Conservation (phyloP, 306 rosid species). For the Erythrophleum fordii region DNA sequence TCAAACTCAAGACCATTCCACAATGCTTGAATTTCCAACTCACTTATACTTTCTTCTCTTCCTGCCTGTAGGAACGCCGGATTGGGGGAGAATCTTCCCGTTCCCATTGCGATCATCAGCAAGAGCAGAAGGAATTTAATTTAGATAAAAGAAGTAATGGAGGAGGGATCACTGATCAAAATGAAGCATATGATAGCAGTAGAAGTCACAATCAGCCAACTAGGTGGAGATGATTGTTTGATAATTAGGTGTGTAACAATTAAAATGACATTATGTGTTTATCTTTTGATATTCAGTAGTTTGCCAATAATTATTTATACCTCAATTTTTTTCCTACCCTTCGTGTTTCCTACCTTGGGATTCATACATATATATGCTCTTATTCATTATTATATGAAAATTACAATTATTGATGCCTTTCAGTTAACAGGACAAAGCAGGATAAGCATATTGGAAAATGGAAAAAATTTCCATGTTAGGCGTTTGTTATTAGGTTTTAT, state of each 20-base stretch:
- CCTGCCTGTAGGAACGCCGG: conserved; percentile 61
- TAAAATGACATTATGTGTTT: conserved; percentile 33
- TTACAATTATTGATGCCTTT: conserved; percentile 36
- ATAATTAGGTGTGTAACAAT: conserved; percentile 51
- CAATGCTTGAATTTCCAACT: background rate
- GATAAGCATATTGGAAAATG: background rate
- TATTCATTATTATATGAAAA: conserved; percentile 44
- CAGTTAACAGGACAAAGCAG: conserved; percentile 39
- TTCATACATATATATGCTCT: conserved; percentile 40
- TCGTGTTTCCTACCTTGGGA: conserved; percentile 35
- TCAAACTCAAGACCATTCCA: conserved; percentile 15
- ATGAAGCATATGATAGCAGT: conserved; percentile 54
- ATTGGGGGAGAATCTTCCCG: conserved; percentile 59
- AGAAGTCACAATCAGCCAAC: conserved; percentile 55
- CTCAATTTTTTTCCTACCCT: conserved; percentile 33
- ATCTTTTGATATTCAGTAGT: conserved; percentile 34
- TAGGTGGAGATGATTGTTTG: conserved; percentile 60
- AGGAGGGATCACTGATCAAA: conserved; percentile 59
- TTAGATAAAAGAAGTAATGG: conserved; percentile 42
- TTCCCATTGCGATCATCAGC: conserved; percentile 50
- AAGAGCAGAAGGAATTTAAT: conserved; percentile 50
- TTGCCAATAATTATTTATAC: conserved; percentile 40
- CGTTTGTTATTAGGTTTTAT: no score
- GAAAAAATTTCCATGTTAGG: no score
- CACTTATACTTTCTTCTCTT: background rate